Evolutionary conservation across 2,329 filamentous ascomycete species (phyloP).

Genomic region (Hypomyces perniciosus): DNA sequence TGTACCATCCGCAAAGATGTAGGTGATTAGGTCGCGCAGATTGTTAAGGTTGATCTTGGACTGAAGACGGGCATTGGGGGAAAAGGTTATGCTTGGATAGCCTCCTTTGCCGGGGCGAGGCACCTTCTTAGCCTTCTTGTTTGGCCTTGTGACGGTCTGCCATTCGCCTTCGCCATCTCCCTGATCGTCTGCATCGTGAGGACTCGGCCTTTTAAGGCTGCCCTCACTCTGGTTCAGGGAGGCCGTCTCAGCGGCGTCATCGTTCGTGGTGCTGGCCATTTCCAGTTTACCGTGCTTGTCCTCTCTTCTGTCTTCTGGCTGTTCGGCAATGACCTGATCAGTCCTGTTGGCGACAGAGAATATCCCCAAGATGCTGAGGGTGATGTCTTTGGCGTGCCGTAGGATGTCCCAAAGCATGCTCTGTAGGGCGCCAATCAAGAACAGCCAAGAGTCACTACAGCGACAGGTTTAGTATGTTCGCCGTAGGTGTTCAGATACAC

Average conservation of each 20-base stretch:
- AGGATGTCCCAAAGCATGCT: slow-evolving; percentile 9
- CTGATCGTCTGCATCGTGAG: slow-evolving; percentile 34
- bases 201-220: slow-evolving; percentile 44
- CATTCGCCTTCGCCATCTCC: slow-evolving; percentile 40
- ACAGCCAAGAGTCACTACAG: too few relatives aligned
- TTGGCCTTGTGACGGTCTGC: slow-evolving; percentile 49
- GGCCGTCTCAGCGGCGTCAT: slow-evolving; percentile 12
- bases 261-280: slow-evolving; percentile 14
- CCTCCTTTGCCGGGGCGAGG: slow-evolving; percentile 50
- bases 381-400: slow-evolving; percentile 16
- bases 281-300: background rate
- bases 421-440: background rate
- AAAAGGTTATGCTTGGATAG: slow-evolving; percentile 56
- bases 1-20: slow-evolving; percentile 60
- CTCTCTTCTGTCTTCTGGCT: background rate
- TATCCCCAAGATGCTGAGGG: slow-evolving; percentile 12
- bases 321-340: background rate
- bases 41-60: slow-evolving; percentile 57
- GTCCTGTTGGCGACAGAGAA: slow-evolving; percentile 1
- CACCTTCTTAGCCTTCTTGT: slow-evolving; percentile 56
- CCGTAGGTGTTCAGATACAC: too few relatives aligned
- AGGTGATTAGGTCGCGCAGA: slow-evolving; percentile 58
- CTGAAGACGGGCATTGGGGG: slow-evolving; percentile 51
- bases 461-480: too few relatives aligned
- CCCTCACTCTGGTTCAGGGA: slow-evolving; percentile 26